phyloP scores from a whole-genome alignment of 352 stramenopile genomes.

The Phytophthora megakarya region DNA sequence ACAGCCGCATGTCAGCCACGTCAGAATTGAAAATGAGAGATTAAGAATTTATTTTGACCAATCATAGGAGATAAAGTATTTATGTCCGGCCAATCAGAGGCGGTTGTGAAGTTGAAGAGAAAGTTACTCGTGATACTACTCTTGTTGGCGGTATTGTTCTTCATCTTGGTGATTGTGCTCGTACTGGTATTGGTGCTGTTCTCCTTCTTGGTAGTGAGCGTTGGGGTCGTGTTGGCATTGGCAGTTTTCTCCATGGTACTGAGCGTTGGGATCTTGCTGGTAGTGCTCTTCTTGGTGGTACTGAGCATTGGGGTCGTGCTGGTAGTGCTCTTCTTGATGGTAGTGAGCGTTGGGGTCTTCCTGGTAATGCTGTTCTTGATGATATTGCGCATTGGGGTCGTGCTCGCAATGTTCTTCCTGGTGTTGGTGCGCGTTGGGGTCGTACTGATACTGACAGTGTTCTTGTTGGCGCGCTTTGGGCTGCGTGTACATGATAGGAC shows the following conservation, averaged over 20 bases:
- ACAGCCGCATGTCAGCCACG: slow-evolving; percentile 14
- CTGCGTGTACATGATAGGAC: slow-evolving; percentile 68
- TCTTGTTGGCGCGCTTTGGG: slow-evolving; percentile 33
- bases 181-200: not conserved
- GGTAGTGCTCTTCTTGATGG: not conserved
- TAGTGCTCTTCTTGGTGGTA: not conserved
- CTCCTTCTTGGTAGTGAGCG: not conserved
- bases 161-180: not conserved
- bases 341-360: not conserved
- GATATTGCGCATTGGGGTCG: not conserved
- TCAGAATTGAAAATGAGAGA: slow-evolving; percentile 8
- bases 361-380: not conserved
- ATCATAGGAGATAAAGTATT: no score
- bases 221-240: no score
- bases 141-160: not conserved
- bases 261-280: not conserved
- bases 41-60: slow-evolving; percentile 23
- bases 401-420: not conserved
- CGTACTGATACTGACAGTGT: not conserved
- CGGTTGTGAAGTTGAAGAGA: slow-evolving; percentile 14
- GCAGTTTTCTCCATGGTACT: not conserved
- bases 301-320: no score
- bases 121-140: not conserved
- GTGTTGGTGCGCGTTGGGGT: not conserved
- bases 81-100: no score